Percentiles rank a stretch among this genome's conserved stretches.
phyloP scores from a whole-genome alignment of 306 rosid species.

The Abrus precatorius region DNA sequence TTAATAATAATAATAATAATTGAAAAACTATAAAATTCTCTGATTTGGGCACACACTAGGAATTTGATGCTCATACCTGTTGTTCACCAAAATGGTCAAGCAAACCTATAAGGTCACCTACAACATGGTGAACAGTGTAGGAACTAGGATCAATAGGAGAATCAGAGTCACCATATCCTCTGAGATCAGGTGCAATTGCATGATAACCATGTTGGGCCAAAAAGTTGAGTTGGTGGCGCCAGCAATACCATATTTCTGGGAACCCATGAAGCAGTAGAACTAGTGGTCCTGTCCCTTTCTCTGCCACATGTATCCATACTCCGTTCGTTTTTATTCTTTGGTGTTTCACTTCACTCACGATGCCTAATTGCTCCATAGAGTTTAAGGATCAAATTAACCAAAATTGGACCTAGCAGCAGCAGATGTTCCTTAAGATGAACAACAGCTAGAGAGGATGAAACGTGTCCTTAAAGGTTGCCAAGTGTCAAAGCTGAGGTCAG shows the following conservation, averaged over 20 bases:
- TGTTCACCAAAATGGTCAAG: conserved; percentile 72
- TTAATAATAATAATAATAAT: too few relatives aligned
- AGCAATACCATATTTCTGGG: conserved; percentile 70
- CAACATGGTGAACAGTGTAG: conserved; percentile 58
- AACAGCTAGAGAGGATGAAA: background rate
- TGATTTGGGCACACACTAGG: background rate
- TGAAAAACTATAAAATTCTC: background rate
- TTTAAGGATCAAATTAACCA: background rate
- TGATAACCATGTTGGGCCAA: conserved; percentile 69
- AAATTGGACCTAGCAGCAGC: background rate
- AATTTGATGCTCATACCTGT: conserved; percentile 52
- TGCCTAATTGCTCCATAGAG: background rate
- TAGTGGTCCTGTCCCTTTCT: conserved; percentile 77
- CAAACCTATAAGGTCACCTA: conserved; percentile 68
- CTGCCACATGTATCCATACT: conserved; percentile 68
- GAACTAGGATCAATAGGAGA: conserved; percentile 63
- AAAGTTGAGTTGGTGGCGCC: conserved; percentile 68
- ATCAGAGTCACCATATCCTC: conserved; percentile 80
- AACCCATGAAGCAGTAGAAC: conserved; percentile 77
- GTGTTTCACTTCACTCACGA: conserved; percentile 61
- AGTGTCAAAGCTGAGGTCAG: conserved; percentile 34
- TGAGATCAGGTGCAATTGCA: conserved; percentile 77
- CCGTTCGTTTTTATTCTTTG: conserved; percentile 73
- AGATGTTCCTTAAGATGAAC: background rate
- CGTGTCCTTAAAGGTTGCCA: background rate